These are phyloP conservation scores for Gynandropsis gynandra DNA, from an alignment of 345 rosid genomes.

Conservation along the genomic window DNA sequence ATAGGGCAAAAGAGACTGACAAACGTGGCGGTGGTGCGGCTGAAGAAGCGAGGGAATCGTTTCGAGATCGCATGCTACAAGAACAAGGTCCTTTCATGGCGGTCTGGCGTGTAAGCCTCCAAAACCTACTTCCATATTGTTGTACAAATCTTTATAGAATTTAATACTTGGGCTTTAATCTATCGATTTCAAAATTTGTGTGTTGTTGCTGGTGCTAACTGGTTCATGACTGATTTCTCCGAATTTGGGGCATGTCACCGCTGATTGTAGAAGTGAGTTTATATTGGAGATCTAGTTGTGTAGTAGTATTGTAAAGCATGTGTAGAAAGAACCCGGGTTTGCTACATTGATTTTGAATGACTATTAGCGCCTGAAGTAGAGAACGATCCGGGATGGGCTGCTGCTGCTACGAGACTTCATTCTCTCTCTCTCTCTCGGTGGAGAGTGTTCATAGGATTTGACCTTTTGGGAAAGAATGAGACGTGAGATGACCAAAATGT, in stretches of 20 bases:
- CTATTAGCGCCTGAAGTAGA: not conserved
- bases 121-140: not conserved
- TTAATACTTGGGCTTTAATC: not conserved
- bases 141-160: not conserved
- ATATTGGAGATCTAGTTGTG: not conserved
- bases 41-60: conserved; percentile 79
- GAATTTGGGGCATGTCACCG: not conserved
- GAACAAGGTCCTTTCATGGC: conserved; percentile 99
- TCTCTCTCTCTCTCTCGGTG: too few relatives aligned
- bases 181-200: not conserved
- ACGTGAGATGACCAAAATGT: not conserved
- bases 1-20: conserved; percentile 91
- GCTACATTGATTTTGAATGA: conserved; percentile 6
- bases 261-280: not conserved
- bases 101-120: conserved; percentile 78
- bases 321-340: not conserved
- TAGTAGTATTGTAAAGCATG: not conserved
- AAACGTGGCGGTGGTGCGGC: conserved; percentile 88
- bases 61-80: conserved; percentile 98
- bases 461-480: not conserved
- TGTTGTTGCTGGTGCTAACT: not conserved
- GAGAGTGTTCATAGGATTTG: too few relatives aligned
- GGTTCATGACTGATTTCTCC: not conserved
- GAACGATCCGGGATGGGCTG: too few relatives aligned
- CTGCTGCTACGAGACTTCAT: too few relatives aligned